phyloP scores from a whole-genome alignment of 805 yeast genomes.

The Candida krabiensis region DNA sequence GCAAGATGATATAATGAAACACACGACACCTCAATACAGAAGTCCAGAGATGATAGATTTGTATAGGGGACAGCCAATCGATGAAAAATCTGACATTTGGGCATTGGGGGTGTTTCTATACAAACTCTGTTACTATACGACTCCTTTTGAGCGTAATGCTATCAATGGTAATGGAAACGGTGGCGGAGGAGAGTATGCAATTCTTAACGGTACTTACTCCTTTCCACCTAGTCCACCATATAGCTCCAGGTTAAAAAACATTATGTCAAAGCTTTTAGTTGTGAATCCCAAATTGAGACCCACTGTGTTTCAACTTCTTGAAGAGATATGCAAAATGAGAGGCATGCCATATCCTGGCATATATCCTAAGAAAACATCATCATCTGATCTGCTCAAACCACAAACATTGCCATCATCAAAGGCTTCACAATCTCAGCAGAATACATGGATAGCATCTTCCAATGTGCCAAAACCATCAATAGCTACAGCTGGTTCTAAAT shows the following conservation, averaged over 20 bases:
- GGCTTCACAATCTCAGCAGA: neutral
- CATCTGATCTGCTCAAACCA: neutral
- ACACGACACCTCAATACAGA: slow-evolving; percentile 84
- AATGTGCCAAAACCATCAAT: slow-evolving; percentile 1
- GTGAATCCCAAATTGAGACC: slow-evolving; percentile 75
- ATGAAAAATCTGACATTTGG: slow-evolving; percentile 85
- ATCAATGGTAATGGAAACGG: slow-evolving; percentile 35
- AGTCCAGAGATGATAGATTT: slow-evolving; percentile 85
- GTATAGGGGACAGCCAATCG: slow-evolving; percentile 64
- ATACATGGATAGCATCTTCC: neutral
- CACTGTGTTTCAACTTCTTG: slow-evolving; percentile 66
- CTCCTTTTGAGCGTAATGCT: slow-evolving; percentile 67
- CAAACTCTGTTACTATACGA: slow-evolving; percentile 76
- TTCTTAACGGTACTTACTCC: slow-evolving; percentile 53
- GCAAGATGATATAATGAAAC: slow-evolving; percentile 69
- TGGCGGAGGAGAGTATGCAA: slow-evolving; percentile 58
- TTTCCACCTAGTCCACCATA: slow-evolving; percentile 58
- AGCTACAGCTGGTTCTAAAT: slow-evolving; percentile 14
- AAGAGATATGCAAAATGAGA: slow-evolving; percentile 64
- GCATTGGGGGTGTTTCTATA: slow-evolving; percentile 78
- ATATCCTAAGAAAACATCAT: slow-evolving; percentile 31
- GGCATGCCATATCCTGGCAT: slow-evolving; percentile 37
- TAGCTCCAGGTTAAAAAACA: slow-evolving; percentile 60
- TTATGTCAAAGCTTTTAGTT: slow-evolving; percentile 59
- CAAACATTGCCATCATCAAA: too few relatives aligned